Base-by-base conservation (phyloP, 352 stramenopile species). In the Pythium phragmitis region DNA sequence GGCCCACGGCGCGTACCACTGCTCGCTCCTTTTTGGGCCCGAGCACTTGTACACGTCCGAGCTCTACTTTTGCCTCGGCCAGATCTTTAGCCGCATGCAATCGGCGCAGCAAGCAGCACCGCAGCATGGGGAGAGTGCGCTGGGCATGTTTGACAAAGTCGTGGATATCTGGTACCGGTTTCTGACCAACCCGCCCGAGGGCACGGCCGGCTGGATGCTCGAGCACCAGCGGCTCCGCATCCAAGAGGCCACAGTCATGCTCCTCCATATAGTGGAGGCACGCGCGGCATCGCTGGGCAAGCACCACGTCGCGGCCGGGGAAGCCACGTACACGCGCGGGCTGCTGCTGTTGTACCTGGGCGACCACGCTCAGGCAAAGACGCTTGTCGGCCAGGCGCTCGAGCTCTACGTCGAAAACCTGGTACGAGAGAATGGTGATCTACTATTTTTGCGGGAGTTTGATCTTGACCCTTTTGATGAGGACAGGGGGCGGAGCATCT, bases 131-230 rank as follows among this genome's bases (percentile, higher is more conserved):
- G 80, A 91, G 36, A 87, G 75, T 45, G 76, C 83, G 26, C 68
- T 92, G 23, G 76, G 76, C 19, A 80, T 89, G 79, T 79, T 87
- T 23, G 83, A 92, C 65, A 92, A 92, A 39, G 76, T 90, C 12
- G 81, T 92, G 30, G 81, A 92, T 62, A 90, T 90, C 46, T 90
- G 79, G 80, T 89, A 89, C 68, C 75, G 79, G 2, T 90, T 90
- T 59, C 57, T 88, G n/a, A 88, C 80, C 6, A 87, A 85, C 46
- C 80, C 80, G 33, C 80, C 80, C 0, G 77, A 90, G 33, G 79
- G 83, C 13, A 85, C 77, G 7, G 80, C 73, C 19, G 72, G 77
- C 13, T 90, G 79, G 79, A 85, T 88, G 79, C 69, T 86, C 45
- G 66, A 78, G 55, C 69, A 88, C 56, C 77, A 88, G 57, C 76